phyloP scores from a whole-genome alignment of 2,329 filamentous ascomycete genomes.

The Exophiala sp. region DNA sequence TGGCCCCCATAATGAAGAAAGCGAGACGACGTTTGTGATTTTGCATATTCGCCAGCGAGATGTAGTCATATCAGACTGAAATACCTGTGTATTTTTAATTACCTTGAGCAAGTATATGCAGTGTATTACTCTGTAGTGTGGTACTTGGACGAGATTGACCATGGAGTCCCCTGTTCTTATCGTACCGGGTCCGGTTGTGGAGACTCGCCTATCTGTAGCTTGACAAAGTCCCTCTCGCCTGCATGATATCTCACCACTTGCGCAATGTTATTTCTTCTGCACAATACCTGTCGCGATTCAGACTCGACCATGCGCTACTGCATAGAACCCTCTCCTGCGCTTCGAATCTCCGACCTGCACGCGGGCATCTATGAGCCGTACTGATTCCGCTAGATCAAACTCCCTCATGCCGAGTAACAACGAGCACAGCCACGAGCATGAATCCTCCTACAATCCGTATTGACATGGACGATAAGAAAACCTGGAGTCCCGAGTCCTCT shows the following conservation, averaged over 20 bases:
- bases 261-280: not conserved
- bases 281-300: not conserved
- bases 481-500: slow-evolving; percentile 25
- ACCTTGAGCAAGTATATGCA: too few species aligned
- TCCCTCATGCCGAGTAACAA: slow-evolving; percentile 3
- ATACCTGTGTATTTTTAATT: slow-evolving; percentile 2
- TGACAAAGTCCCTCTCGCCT: too few species aligned
- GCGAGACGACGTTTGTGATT: not conserved
- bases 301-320: not conserved
- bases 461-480: slow-evolving; percentile 26
- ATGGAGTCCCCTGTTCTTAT: too few species aligned
- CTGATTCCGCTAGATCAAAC: not conserved
- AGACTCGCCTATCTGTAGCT: too few species aligned
- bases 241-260: too few species aligned
- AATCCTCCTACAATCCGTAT: slow-evolving; percentile 1
- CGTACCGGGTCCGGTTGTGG: too few species aligned
- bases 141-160: too few species aligned
- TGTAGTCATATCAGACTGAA: slow-evolving; percentile 4
- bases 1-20: not conserved
- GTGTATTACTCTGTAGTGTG: too few species aligned
- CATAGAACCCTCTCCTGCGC: not conserved
- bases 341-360: not conserved
- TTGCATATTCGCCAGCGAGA: not conserved
- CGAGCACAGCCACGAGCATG: not conserved
- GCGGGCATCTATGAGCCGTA: not conserved